Percentiles rank a stretch among this genome's conserved stretches.
Conservation (phyloP, 2,329 filamentous ascomycete genomes). For the Colletotrichum simmondsii region DNA sequence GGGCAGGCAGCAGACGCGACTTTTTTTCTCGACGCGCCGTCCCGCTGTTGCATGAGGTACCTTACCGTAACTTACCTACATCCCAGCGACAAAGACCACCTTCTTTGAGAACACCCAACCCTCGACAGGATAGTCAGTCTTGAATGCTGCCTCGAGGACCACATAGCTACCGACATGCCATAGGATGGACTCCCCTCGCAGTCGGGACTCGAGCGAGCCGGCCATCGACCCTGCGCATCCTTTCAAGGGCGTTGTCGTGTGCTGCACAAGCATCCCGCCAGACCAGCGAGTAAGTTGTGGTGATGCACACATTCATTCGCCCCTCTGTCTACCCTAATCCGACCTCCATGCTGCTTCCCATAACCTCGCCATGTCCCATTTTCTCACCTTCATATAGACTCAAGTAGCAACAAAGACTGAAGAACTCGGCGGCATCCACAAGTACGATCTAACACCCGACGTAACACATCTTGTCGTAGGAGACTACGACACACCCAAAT, state of each 20-base stretch:
- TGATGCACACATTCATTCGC: constrained; percentile 2
- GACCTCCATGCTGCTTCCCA: background rate
- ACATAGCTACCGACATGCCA: constrained; percentile 17
- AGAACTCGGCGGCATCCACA: constrained; percentile 89
- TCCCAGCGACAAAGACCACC: background rate
- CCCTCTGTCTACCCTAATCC: background rate
- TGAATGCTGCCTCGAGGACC: background rate
- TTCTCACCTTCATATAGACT: constrained; percentile 47
- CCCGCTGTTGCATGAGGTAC: background rate
- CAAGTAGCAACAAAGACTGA: constrained; percentile 72
- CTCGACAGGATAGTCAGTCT: background rate
- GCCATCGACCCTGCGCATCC: constrained; percentile 69
- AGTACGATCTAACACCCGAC: constrained; percentile 93
- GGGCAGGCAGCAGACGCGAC: constrained; percentile 34
- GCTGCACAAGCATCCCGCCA: constrained; percentile 86
- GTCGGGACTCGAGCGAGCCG: constrained; percentile 37
- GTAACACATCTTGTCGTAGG: constrained; percentile 95
- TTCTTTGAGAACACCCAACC: background rate
- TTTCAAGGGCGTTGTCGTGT: constrained; percentile 79
- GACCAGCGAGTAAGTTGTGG: constrained; percentile 75
- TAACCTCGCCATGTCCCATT: background rate
- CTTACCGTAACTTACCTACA: background rate
- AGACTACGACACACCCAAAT: constrained; percentile 90
- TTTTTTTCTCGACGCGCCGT: constrained; percentile 30
- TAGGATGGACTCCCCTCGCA: constrained; percentile 24